phyloP scores from a whole-genome alignment of 2,329 filamentous ascomycete species.

The Aspergillus melleus region DNA sequence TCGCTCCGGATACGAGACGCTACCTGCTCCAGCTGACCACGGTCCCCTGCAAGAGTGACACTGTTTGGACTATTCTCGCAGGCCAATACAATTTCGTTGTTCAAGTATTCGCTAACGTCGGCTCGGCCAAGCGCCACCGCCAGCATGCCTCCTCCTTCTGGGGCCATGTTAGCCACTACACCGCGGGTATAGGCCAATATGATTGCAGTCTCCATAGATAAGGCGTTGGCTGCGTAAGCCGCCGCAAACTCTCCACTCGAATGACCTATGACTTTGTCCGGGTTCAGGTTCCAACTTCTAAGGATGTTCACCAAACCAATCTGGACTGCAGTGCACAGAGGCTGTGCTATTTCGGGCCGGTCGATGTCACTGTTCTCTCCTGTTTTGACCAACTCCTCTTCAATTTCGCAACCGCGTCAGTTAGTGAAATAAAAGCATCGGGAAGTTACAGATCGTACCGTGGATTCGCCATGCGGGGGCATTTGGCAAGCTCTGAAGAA shows the following conservation, averaged over 20 bases:
- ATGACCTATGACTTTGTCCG: constrained; percentile 27
- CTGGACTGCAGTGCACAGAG: constrained; percentile 27
- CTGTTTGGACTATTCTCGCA: constrained; percentile 41
- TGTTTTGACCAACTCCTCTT: background rate
- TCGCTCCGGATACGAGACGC: background rate
- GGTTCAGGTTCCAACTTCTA: constrained; percentile 25
- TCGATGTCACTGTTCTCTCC: constrained; percentile 2
- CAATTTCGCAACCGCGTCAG: background rate
- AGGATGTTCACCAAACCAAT: constrained; percentile 32
- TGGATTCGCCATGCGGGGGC: background rate
- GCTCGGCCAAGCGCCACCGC: constrained; percentile 17
- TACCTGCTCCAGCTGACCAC: background rate
- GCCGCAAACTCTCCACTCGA: constrained; percentile 36
- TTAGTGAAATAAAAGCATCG: background rate
- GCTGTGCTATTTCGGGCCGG: constrained; percentile 8
- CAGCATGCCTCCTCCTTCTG: constrained; percentile 19
- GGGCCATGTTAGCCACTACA: background rate
- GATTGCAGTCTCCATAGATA: constrained; percentile 7
- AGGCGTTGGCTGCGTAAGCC: constrained; percentile 8
- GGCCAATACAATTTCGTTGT: constrained; percentile 24
- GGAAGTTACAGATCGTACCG: background rate
- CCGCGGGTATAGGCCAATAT: constrained; percentile 8
- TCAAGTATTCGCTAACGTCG: constrained; percentile 8
- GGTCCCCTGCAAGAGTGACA: constrained; percentile 24
- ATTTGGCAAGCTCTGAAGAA: background rate